Evolutionary conservation across 371 early-diverging fungal genomes (phyloP), one percentile per base, ranked within the genome.

Genomic region (Capniomyces stellatus): DNA sequence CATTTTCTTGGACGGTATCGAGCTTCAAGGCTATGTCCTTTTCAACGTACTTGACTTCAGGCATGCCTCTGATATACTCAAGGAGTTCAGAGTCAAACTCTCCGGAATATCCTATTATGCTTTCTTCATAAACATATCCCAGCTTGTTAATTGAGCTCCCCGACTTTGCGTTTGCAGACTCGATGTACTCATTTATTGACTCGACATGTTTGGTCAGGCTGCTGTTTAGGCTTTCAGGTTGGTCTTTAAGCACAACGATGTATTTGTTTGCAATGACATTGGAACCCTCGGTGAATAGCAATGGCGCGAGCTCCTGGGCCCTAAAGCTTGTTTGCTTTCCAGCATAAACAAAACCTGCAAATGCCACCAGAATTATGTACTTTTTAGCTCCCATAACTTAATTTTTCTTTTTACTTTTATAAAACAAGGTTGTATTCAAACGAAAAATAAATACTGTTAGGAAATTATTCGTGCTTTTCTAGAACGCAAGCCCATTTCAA

Each of bases 21-120:
- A 83, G 71, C 70, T 82, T 77, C 41, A 91, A 82, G 27, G 85
- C 62, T 53, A 83, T 79, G 70, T 92, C 90, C 54, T 75, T 78
- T 71, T 94, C 95, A 39, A 94, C 80, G 58, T 78, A 91, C n/a
- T 75, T 91, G 28, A 92, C 85, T 74, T 85, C 78, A 15, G 63
- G 60, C 3, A 75, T 72, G 35, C 67, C 64, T 58, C 85, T 77
- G 62, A 87, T 86, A 54, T 74, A 72, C 19, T 82, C 74, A 24
- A 87, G 61, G 13, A 80, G 64, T 24, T 75, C 72, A 27, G 68
- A 62, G 59, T 76, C 74, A 59, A 92, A 81, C 52, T 71, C 72
- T 54, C 88, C 90, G 2, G 85, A 64, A 65, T 90, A 87, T 19
- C 91, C 93, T 52, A 79, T 74, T 60, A 89, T 69, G 30, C 62